phyloP scores from a whole-genome alignment of 1,284 basidiomycete species.

The Sphagnurus paluster region DNA sequence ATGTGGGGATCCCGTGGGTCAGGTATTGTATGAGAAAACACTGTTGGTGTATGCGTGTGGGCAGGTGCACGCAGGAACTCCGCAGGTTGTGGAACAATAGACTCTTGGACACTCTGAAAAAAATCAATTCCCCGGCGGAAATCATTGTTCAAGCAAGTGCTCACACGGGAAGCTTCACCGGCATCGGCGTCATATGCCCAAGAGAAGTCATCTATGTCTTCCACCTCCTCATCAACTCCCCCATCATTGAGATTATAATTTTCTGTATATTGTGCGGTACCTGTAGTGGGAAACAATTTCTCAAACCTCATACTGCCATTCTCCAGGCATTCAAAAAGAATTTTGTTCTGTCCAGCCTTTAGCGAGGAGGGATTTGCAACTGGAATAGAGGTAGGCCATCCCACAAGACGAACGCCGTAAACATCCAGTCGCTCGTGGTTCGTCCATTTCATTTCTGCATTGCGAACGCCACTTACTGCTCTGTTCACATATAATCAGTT shows the following conservation, averaged over 20 bases:
- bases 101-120: constrained; percentile 6
- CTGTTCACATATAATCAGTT: constrained; percentile 33
- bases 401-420: constrained; percentile 59
- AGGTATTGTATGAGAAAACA: constrained; percentile 3
- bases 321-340: constrained; percentile 47
- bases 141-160: constrained; percentile 5
- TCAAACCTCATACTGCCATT: constrained; percentile 51
- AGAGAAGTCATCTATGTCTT: constrained; percentile 34
- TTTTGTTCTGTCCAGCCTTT: constrained; percentile 51
- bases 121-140: constrained; percentile 1
- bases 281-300: constrained; percentile 21
- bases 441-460: constrained; percentile 74
- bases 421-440: constrained; percentile 54
- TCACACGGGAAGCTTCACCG: constrained; percentile 14
- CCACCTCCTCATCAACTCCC: constrained; percentile 6
- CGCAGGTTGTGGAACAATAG: neutral
- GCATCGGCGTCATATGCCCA: constrained; percentile 40
- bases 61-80: neutral
- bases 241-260: constrained; percentile 8
- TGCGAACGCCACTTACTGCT: constrained; percentile 53
- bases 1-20: constrained; percentile 10
- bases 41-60: constrained; percentile 1
- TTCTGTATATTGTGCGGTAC: constrained; percentile 4
- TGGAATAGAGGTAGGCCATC: constrained; percentile 61
- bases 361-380: constrained; percentile 60